Conservation (phyloP, 192 early-diverging fungal genomes). For the Umbelopsis isabellina region DNA sequence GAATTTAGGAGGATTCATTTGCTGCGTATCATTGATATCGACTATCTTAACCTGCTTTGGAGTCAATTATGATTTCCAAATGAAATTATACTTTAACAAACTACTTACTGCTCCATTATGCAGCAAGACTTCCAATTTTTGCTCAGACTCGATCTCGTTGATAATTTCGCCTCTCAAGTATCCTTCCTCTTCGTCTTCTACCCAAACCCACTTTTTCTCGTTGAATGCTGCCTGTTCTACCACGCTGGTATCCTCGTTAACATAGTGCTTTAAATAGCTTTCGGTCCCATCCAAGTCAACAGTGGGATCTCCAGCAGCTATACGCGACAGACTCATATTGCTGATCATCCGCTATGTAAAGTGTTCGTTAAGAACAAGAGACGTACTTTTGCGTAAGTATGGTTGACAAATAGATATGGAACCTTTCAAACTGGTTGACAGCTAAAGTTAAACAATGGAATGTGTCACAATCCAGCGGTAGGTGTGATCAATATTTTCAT, state of each 20-base stretch:
- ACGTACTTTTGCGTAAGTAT: too few species aligned
- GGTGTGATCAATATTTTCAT: background rate
- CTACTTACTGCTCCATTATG: conserved; percentile 71
- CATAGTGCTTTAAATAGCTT: too few species aligned
- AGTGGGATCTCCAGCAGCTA: background rate
- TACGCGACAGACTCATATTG: background rate
- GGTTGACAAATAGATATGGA: too few species aligned
- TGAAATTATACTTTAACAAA: too few species aligned
- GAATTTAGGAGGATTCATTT: conserved; percentile 98
- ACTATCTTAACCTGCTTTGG: conserved; percentile 63
- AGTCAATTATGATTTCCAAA: background rate
- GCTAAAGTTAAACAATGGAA: conserved; percentile 2
- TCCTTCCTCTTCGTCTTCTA: conserved; percentile 87
- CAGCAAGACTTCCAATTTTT: conserved; percentile 73
- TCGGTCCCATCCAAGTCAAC: too few species aligned
- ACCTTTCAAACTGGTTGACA: background rate
- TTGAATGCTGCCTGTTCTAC: conserved; percentile 75
- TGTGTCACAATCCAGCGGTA: background rate
- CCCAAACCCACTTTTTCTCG: conserved; percentile 96
- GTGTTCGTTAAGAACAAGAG: too few species aligned
- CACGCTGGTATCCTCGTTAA: conserved; percentile 46
- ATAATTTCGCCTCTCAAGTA: conserved; percentile 82
- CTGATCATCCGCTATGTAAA: too few species aligned
- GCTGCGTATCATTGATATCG: conserved; percentile 81
- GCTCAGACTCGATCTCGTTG: conserved; percentile 57